A percentile compares a stretch with the other conserved stretches of the same genome.
These are phyloP conservation scores for Lentinus tigrinus DNA, from an alignment of 768 basidiomycete genomes.

Conservation along the genomic window DNA sequence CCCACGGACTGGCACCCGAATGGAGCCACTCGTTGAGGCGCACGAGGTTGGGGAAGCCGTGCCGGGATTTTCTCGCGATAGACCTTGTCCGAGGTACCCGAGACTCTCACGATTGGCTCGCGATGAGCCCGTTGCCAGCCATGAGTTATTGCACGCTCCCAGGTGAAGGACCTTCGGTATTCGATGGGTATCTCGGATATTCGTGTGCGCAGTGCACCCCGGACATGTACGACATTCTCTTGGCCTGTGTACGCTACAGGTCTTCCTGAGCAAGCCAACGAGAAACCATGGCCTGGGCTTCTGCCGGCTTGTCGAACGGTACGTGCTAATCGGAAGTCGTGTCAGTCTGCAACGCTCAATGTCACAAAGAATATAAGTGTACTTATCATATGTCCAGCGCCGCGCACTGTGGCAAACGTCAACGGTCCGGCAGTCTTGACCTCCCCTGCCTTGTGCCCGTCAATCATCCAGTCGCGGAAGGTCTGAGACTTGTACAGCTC, in stretches of 20 bases:
- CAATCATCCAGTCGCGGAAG: slow-evolving; percentile 61
- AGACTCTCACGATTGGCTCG: not conserved
- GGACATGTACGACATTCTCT: not conserved
- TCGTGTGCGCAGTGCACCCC: not conserved
- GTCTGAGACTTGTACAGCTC: slow-evolving; percentile 45
- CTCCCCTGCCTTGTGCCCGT: slow-evolving; percentile 53
- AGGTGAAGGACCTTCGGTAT: not conserved
- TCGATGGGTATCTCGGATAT: not conserved
- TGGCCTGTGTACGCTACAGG: slow-evolving; percentile 7
- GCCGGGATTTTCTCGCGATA: not conserved
- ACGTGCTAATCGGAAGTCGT: slow-evolving; percentile 40
- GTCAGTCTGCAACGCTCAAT: slow-evolving; percentile 7
- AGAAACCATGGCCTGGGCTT: slow-evolving; percentile 61
- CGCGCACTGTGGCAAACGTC: slow-evolving; percentile 62
- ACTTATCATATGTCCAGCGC: slow-evolving; percentile 65
- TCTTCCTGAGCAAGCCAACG: slow-evolving; percentile 54
- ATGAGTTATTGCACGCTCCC: too few relatives aligned
- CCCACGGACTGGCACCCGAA: not conserved
- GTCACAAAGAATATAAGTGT: not conserved
- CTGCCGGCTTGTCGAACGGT: slow-evolving; percentile 67
- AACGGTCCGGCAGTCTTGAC: slow-evolving; percentile 55
- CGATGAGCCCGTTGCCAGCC: too few relatives aligned
- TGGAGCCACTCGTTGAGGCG: too few relatives aligned
- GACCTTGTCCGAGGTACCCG: slow-evolving; percentile 4
- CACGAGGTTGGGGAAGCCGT: not conserved